Base-by-base conservation (phyloP, 768 basidiomycete species). In the Hygrophoropsis aurantiaca region DNA sequence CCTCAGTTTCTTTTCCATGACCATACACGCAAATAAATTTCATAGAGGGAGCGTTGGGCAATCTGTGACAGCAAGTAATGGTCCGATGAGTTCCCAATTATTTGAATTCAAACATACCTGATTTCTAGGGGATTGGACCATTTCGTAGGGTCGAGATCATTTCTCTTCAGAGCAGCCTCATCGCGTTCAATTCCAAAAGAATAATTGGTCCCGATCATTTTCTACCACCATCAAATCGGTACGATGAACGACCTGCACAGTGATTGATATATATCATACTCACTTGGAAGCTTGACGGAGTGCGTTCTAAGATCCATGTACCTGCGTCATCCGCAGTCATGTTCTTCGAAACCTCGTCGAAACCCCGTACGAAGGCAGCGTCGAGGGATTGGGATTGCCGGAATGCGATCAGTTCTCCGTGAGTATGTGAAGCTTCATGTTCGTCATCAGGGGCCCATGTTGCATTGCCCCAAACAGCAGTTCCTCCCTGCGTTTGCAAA, bases 1-100 rank as follows among this genome's bases (percentile, higher is more conserved):
- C 89, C 78, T 97, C 94, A 0, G 94, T 99, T 57, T 94, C 89
- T 61, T 97, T 97, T 16, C 95, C 95, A 55, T 91, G 86, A 0
- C 95, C 95, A 69, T 98, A 97, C 2, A 94, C 80, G 53, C 94
- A 97, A 64, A 85, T 89, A 23, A 95, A 84, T 60, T 86, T 90
- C 84, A 97, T 87, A 4, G 85, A 87, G 1, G 95, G 94, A 0
- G 97, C 97, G 39, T 82, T 67, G 1, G 95, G 95, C 15, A 99
- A 72, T 54, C 90, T 90, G 44, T 27, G n/a, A 3, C 20, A 32
- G 41, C 27, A 36, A 35, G 16, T 21, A 19, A 0, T n/a, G 4
- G 36, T 40, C 10, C 55, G 37, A n/a, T 27, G 46, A 16, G 21
- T 36, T 21, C 26, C 40, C 34, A 45, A 32, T 11, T 20, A 26